phyloP scores from a whole-genome alignment of 208 protist genomes.

The Phytomonas sp. region DNA sequence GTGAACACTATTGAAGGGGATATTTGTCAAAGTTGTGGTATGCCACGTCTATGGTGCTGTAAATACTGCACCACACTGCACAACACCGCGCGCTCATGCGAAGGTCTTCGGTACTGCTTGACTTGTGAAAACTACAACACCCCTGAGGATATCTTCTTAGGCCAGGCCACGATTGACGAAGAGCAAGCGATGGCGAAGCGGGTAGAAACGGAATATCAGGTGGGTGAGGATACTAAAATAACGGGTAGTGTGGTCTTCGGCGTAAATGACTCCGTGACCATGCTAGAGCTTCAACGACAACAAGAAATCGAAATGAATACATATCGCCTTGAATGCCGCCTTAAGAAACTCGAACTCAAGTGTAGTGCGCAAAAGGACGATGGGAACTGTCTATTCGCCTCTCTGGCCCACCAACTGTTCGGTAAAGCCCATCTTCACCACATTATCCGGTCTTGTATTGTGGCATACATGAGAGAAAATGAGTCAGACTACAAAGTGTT shows the following conservation, averaged over 20 bases:
- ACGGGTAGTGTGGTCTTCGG: constrained; percentile 38
- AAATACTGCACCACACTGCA: constrained; percentile 53
- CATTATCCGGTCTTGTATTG: constrained; percentile 52
- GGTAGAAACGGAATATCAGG: constrained; percentile 16
- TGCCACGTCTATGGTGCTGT: constrained; percentile 55
- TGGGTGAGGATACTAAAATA: constrained; percentile 1
- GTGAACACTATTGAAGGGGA: constrained; percentile 64
- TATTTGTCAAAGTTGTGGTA: constrained; percentile 27
- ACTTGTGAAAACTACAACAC: constrained; percentile 63
- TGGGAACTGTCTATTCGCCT: constrained; percentile 79
- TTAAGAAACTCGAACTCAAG: constrained; percentile 27
- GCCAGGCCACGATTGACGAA: constrained; percentile 41
- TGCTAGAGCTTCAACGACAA: constrained; percentile 49
- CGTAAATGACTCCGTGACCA: constrained; percentile 60
- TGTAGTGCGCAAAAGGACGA: constrained; percentile 49
- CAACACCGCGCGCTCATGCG: constrained; percentile 19
- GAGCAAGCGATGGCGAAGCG: constrained; percentile 17
- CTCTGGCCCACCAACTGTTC: constrained; percentile 73
- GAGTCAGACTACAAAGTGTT: constrained; percentile 49
- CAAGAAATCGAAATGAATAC: constrained; percentile 40
- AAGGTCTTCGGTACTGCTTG: constrained; percentile 55
- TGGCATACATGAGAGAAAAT: constrained; percentile 60
- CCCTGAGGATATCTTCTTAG: constrained; percentile 43
- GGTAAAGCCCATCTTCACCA: constrained; percentile 36
- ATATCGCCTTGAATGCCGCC: constrained; percentile 28